phyloP scores from a whole-genome alignment of 768 basidiomycete genomes.

The Royoungia palumana region DNA sequence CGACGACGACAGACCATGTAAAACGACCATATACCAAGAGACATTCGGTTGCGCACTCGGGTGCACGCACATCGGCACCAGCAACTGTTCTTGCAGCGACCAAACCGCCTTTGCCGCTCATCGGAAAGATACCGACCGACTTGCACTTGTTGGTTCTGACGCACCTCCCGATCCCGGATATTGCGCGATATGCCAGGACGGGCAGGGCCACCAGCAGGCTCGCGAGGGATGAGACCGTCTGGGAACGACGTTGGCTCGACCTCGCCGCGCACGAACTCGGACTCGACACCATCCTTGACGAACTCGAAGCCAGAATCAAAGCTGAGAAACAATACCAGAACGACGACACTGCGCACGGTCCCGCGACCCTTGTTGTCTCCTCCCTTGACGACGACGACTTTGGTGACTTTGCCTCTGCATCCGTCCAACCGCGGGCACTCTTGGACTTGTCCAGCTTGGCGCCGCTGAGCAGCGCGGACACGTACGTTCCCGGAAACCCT shows the following conservation, averaged over 20 bases:
- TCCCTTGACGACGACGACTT: conserved; percentile 72
- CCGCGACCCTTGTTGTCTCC: conserved; percentile 56
- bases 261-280: conserved; percentile 49
- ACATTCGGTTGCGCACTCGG: conserved; percentile 9
- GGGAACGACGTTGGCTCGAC: conserved; percentile 70
- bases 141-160: conserved; percentile 73
- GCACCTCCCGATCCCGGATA: conserved; percentile 74
- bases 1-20: conserved; percentile 10
- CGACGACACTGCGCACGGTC: conserved; percentile 38
- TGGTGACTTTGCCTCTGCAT: conserved; percentile 75
- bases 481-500: conserved; percentile 20
- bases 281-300: conserved; percentile 51
- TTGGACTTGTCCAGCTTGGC: conserved; percentile 17
- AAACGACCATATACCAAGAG: conserved; percentile 8
- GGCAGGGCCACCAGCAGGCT: conserved; percentile 63
- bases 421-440: conserved; percentile 30
- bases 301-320: conserved; percentile 47
- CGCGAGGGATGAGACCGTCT: conserved; percentile 68
- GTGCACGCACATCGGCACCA: not conserved
- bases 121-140: conserved; percentile 78
- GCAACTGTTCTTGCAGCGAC: conserved; percentile 17
- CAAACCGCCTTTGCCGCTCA: conserved; percentile 36
- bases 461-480: conserved; percentile 11
- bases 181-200: conserved; percentile 69
- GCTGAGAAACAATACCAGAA: conserved; percentile 33